Percentiles rank a stretch among this genome's conserved stretches.
phyloP scores from a whole-genome alignment of 2,329 filamentous ascomycete genomes.

The Clarireedia paspali region DNA sequence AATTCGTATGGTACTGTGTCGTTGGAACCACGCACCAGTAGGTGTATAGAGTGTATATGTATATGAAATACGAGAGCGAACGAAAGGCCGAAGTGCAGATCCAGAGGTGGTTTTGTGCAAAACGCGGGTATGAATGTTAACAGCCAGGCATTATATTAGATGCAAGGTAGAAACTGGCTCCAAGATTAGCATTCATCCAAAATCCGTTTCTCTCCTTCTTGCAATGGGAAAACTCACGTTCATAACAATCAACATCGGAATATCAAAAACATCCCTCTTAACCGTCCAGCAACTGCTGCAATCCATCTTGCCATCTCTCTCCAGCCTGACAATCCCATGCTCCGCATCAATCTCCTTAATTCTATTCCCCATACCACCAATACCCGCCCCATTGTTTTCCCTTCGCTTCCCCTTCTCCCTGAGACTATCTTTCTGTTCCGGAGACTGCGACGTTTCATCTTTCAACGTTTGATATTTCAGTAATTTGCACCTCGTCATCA shows the following conservation, averaged over 20 bases:
- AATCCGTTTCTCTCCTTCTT: neutral
- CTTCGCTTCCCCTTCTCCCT: slow-evolving; percentile 13
- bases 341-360: slow-evolving; percentile 61
- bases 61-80: too few relatives aligned
- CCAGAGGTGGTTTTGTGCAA: neutral
- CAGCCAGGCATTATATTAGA: slow-evolving; percentile 25
- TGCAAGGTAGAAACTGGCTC: slow-evolving; percentile 37
- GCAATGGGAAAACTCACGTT: slow-evolving; percentile 62
- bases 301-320: slow-evolving; percentile 83
- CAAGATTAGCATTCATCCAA: neutral
- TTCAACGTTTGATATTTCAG: slow-evolving; percentile 77
- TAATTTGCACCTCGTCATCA: slow-evolving; percentile 75
- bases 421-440: slow-evolving; percentile 15
- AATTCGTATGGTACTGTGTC: neutral
- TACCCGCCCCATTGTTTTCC: slow-evolving; percentile 14
- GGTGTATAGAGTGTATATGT: too few relatives aligned
- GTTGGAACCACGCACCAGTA: too few relatives aligned
- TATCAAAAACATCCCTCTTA: slow-evolving; percentile 94
- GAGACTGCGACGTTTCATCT: slow-evolving; percentile 35
- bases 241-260: slow-evolving; percentile 97
- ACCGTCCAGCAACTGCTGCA: slow-evolving; percentile 97
- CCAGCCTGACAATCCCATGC: slow-evolving; percentile 73
- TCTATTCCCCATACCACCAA: slow-evolving; percentile 40
- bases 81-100: neutral
- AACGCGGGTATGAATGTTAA: neutral